phyloP scores from a whole-genome alignment of 768 basidiomycete species.

The Trametes elegans region DNA sequence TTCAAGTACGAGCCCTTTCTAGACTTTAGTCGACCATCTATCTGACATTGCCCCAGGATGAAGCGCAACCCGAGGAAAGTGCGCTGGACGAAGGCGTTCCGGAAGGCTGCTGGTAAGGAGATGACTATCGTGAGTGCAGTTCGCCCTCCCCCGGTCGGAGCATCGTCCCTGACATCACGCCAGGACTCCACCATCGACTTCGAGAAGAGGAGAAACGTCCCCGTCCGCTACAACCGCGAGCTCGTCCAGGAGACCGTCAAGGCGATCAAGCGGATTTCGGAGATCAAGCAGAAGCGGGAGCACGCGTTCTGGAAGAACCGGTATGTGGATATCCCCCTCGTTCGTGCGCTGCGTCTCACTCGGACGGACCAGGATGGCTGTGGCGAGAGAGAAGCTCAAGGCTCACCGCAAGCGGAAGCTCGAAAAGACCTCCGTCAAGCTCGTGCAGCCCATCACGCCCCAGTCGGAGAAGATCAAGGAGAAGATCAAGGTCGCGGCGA shows the following conservation, averaged over 20 bases:
- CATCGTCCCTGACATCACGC: not conserved
- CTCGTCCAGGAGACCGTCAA: slow-evolving; percentile 89
- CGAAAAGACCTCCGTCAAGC: slow-evolving; percentile 54
- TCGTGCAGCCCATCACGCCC: slow-evolving; percentile 60
- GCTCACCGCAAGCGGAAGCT: slow-evolving; percentile 67
- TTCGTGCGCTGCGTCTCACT: not conserved
- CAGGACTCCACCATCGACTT: slow-evolving; percentile 99
- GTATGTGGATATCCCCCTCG: slow-evolving; percentile 32
- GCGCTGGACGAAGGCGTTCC: slow-evolving; percentile 98
- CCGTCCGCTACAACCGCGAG: slow-evolving; percentile 95
- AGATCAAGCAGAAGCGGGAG: slow-evolving; percentile 89
- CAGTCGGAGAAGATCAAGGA: slow-evolving; percentile 56
- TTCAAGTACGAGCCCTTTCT: slow-evolving; percentile 72
- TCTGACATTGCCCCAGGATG: slow-evolving; percentile 58
- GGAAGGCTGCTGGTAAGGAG: slow-evolving; percentile 98
- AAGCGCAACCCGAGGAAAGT: slow-evolving; percentile 99
- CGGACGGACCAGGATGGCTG: slow-evolving; percentile 65
- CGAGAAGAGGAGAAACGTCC: slow-evolving; percentile 97
- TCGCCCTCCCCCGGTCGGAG: not conserved
- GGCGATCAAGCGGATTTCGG: slow-evolving; percentile 93
- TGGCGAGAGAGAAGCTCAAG: slow-evolving; percentile 74
- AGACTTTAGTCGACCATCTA: not conserved
- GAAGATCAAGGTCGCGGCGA: slow-evolving; percentile 73
- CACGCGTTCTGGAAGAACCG: slow-evolving; percentile 95
- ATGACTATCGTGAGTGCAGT: slow-evolving; percentile 80